Base-by-base conservation (phyloP, 2,329 filamentous ascomycete species). In the Fusarium musae region DNA sequence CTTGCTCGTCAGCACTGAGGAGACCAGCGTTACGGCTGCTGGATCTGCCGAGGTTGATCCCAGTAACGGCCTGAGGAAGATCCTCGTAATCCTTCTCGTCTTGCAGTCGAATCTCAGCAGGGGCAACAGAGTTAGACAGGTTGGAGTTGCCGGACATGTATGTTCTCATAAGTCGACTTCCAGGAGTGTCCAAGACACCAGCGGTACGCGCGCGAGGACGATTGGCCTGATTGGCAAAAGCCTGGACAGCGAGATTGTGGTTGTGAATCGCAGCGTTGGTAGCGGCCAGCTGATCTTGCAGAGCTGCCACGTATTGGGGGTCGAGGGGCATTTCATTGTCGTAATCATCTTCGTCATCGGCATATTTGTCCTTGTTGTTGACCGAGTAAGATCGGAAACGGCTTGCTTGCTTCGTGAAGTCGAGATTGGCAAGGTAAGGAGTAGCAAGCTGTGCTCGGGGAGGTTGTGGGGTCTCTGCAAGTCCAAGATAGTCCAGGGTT, bases 351-450 rank as follows among this genome's bases (percentile, higher is more conserved):
- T 97, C 95, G 52, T 94, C 92, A 77, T 97, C 94, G 5, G 93
- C 95, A 78, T 98, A 98, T 82, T 96, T 97, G 81, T 98, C 96
- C 83, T 97, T 98, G 63, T 97, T 97, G 82, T 99, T 99, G 74
- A 99, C 96, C 2, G 96, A 99, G 82, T 98, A 98, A 4, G 96
- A 99, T 52, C 96, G 91, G 86, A 98, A 97, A 59, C 96, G 91
- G 81, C 93, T 98, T 49, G 92, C 88, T 77, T 93, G 93, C 80
- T 92, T 92, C 74, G 94, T 89, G 80, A 93, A 92, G 70, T 92
- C 91, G 69, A 96, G 85, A 78, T 93, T 93, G 49, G 92, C 91
- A 39, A 96, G 87, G 73, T 94, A 93, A 5, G 93, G 92, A 13
- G 93, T 91, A 46, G 91, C 91, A 70, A 97, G 85, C 71, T 92